A percentile compares a stretch with the other conserved stretches of the same genome.
Conservation (phyloP, 176 grass and related monocot species). For the Stipa capillata region DNA sequence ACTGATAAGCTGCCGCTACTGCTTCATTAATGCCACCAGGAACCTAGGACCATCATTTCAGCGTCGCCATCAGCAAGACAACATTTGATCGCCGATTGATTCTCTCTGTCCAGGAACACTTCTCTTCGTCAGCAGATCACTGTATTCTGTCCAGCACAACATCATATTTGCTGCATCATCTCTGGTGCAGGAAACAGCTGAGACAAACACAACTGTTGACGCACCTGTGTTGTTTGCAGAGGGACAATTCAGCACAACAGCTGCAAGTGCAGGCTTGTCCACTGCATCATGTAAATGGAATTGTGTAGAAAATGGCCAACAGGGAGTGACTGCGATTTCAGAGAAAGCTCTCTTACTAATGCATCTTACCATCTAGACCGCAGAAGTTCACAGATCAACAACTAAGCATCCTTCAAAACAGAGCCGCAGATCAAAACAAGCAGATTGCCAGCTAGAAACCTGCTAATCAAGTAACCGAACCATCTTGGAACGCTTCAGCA, state of each 20-base stretch:
- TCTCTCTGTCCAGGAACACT: not conserved
- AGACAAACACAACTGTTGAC: not conserved
- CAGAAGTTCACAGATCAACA: not conserved
- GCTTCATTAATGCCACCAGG: too few relatives aligned
- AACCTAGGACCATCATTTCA: not conserved
- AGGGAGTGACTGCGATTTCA: not conserved
- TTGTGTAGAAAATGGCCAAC: not conserved
- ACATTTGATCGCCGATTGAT: not conserved
- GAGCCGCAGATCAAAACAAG: not conserved
- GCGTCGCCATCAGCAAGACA: constrained; percentile 9
- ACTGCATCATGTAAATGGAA: not conserved
- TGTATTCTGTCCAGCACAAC: not conserved
- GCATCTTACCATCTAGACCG: not conserved
- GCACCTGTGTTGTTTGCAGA: not conserved
- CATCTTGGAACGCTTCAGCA: not conserved
- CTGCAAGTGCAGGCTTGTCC: not conserved
- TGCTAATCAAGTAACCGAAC: not conserved
- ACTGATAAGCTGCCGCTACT: too few relatives aligned
- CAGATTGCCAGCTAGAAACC: not conserved
- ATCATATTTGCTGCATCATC: not conserved
- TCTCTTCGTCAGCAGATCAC: constrained; percentile 19
- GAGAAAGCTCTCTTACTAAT: not conserved
- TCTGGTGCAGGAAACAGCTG: not conserved
- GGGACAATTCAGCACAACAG: not conserved
- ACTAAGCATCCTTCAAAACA: not conserved